Conservation (phyloP, 345 rosid species). For the Linum trigynum region DNA sequence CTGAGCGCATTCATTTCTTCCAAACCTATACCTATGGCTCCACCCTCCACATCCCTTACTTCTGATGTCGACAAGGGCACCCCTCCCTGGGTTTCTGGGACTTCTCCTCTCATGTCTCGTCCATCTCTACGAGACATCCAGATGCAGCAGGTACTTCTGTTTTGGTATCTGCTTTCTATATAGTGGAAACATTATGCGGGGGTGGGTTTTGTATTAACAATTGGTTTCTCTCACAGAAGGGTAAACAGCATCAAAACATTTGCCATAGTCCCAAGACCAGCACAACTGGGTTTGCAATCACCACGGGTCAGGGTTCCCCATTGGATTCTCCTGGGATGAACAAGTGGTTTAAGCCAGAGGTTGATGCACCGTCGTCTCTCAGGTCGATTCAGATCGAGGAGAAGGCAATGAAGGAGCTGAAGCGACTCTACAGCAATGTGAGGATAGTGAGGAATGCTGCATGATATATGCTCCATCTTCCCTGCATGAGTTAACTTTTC, state of each 20-base stretch:
- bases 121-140: constrained; percentile 93
- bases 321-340: constrained; percentile 72
- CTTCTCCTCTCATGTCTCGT: constrained; percentile 58
- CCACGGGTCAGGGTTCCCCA: constrained; percentile 66
- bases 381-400: constrained; percentile 92
- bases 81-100: constrained; percentile 89
- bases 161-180: too few species aligned
- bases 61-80: constrained; percentile 59
- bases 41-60: constrained; percentile 31
- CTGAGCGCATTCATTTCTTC: constrained; percentile 66
- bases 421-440: constrained; percentile 77
- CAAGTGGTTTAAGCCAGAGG: constrained; percentile 93
- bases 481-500: not conserved
- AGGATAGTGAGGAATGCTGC: constrained; percentile 59
- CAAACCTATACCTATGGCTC: constrained; percentile 60
- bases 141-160: constrained; percentile 59
- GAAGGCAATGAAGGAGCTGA: constrained; percentile 87
- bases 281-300: constrained; percentile 62
- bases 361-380: constrained; percentile 56
- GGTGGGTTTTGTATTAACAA: not conserved
- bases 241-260: constrained; percentile 43
- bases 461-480: not conserved
- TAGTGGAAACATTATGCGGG: too few species aligned
- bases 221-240: constrained; percentile 29
- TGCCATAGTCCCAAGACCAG: constrained; percentile 65